Base-by-base conservation (phyloP, 2,329 filamentous ascomycete species). In the Xylaria sp. region DNA sequence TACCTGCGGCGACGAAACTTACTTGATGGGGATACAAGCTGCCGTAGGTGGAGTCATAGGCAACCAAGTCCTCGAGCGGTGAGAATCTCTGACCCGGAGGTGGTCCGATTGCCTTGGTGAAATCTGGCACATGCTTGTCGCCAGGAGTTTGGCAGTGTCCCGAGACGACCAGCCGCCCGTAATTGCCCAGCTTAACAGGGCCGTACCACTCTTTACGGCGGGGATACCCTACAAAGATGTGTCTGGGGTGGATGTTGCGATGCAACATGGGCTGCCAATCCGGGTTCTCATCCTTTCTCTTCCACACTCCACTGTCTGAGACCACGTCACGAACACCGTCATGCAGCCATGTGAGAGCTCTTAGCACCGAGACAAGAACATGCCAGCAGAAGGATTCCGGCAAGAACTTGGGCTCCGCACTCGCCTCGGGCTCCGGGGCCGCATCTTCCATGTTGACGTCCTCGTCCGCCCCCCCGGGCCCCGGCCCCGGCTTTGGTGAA, bases 311-410 rank as follows among this genome's bases (percentile, higher is more conserved):
- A n/a, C 54, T 17, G 8, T 60, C 29, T 37, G 54, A 48, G 27
- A 67, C 63, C 11, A 70, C 19, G 5, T 65, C 74, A 65, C 4
- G 71, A 70, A 54, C 71, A 15, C 84, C 84, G 44, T 83, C 78
- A 68, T 87, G 84, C 19, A 86, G 72, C 76, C 81, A 85, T 29
- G 79, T 71, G 38, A 86, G 75, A 2, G 82, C 83, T n/a, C 76
- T 75, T 13, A 81, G 71, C 47, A 85, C 70, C 7, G 79, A 80
- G 10, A 75, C 69, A 11, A 82, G 74, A 8, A 86, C 83, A 67
- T 86, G 83, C 84, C 84, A 87, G 64, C 83, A 83, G 11, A 86
- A 73, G 2, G 77, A 76, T 66, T 86, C 84, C 0, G 83, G 83
- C 11, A 84, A 69, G 63, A 81, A 82, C 19, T 53, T 60, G 15